These are phyloP conservation scores for Sclerotinia subarctica DNA, from an alignment of 2,329 filamentous ascomycete genomes.

Conservation along the genomic window DNA sequence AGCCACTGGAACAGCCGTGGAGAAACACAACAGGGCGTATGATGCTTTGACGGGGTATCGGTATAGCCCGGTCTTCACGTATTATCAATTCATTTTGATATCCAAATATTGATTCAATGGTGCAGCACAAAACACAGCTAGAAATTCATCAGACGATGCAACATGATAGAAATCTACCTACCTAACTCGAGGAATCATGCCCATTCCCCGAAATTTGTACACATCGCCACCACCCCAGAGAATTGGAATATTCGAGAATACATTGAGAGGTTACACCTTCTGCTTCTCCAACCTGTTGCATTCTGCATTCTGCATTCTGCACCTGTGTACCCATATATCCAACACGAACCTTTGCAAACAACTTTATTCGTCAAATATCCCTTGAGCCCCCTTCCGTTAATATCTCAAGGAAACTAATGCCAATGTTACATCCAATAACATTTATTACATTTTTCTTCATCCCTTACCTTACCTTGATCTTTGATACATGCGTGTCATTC, in stretches of 20 bases:
- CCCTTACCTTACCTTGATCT: background rate
- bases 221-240: background rate
- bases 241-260: conserved; percentile 1
- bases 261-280: background rate
- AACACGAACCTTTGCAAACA: background rate
- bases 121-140: background rate
- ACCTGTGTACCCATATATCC: background rate
- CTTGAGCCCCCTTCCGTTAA: background rate
- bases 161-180: background rate
- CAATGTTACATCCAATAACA: background rate
- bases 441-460: background rate
- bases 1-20: background rate
- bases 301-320: background rate
- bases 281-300: background rate
- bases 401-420: background rate
- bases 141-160: conserved; percentile 5
- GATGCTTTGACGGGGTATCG: background rate
- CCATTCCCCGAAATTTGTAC: background rate
- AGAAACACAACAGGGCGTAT: conserved; percentile 3
- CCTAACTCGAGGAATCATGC: background rate
- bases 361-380: background rate
- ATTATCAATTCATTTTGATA: background rate
- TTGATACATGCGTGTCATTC: background rate
- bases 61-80: background rate
- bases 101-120: background rate